Evolutionary conservation across 345 rosid genomes (phyloP), one percentile per base, ranked within the genome.

Genomic region (Abelmoschus esculentus): DNA sequence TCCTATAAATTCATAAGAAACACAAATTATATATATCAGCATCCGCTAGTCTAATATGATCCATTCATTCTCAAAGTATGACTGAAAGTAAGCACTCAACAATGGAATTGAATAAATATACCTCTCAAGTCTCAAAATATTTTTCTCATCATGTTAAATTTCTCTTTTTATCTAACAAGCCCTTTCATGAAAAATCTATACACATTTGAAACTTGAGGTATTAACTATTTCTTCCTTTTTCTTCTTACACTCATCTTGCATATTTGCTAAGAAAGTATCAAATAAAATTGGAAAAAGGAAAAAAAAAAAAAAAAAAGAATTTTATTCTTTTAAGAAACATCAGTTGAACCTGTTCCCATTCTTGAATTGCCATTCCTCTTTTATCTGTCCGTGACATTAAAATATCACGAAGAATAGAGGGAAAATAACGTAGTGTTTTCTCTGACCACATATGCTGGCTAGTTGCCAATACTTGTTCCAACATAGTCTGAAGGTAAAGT

Each of bases 401-500:
- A 73, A 86, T 79, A 11, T 91, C 93, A 34, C 83, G 92, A 74
- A 95, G 93, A 76, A 91, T 86, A 38, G 90, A 69, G 22, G 99
- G 98, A 79, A 95, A 95, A 78, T 90, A 79, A 50, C 84, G 83
- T 44, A 95, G 74, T 22, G 96, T 95, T 77, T 90, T 91, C 72
- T 95, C 90, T 46, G 99, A 95, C 99, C 99, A 95, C 15, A 90
- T 84, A 79, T 95, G 99, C 70, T 87, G 93, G 81, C 96, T 91
- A 67, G 96, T 86, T 61, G 90, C 90, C 72, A 95, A 79, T 78
- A 95, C 83, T 69, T 91, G 98, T 62, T 95, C 99, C 68, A 91
- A 76, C 98, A 91, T 90, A 42, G 86, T 85, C 80, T 85, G 99
- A 76, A 95, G 86, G 80, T 85, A 91, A 67, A 82, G 87, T 74